Base-by-base conservation (phyloP, 495 filamentous ascomycete species). In the Penicillium ochrochloron region DNA sequence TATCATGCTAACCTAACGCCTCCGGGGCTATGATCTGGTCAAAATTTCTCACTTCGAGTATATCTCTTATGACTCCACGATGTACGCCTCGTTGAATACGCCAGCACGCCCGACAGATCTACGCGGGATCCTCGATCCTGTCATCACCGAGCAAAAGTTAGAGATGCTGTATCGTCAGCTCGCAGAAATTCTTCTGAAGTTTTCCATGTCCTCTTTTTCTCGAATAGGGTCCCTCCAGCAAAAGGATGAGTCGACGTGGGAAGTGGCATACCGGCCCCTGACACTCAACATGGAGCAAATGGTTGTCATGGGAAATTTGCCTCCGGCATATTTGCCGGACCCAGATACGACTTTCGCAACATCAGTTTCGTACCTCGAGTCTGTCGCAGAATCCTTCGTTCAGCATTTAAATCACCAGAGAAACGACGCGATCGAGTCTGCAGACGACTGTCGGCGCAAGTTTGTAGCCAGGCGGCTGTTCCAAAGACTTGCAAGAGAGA, bases 241-340 rank as follows among this genome's bases (percentile, higher is more conserved):
- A 48, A 48, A 25, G 31, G 59, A 25, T 7, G 33, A 59, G 41
- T 54, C 35, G 11, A 35, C 33, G 25, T 66, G 54, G 53, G 54
- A 66, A 59, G 42, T 62, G 19, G 33, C 59, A 41, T 50, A 59
- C 31, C 64, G 59, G 19, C 59, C 64, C 21, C 34, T 57, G 11
- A 52, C 64, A 5, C 56, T 66, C 6, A 44, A 59, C 31, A 66
- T 66, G 64, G 61, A 66, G 2, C 39, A 61, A 58, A 23, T 62
- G 41, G 42, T 61, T 11, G 41, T 31, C 0, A 23, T 62, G 50
- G 59, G 64, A n/a, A 53, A 59, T 25, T 51, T 62, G 33, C 59
- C 64, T 51, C 58, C 29, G 34, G 52, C 57, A 31, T 17, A 61
- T 44, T 39, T 66, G 2, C 63, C 63, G 2, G 17, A 15, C 11